Conservation (phyloP, 352 stramenopile species). For the Phytophthora ohioensis region DNA sequence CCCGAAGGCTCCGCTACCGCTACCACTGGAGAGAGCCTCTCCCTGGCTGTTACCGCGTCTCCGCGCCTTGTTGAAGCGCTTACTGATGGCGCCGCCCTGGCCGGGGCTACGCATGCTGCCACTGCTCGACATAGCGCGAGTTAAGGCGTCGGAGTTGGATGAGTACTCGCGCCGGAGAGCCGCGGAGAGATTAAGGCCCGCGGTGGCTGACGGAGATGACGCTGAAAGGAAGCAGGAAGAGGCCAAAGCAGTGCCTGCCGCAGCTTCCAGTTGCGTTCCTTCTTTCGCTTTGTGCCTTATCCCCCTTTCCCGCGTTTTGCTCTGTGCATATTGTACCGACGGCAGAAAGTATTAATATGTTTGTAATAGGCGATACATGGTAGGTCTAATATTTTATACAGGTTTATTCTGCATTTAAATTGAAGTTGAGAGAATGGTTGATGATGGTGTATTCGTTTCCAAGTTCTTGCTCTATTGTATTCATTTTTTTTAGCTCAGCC, state of each 20-base stretch:
- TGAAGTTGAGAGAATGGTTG: background rate
- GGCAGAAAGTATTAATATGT: background rate
- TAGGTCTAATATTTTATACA: background rate
- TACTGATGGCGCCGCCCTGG: constrained; percentile 56
- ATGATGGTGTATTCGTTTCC: background rate
- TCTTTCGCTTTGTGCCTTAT: constrained; percentile 37
- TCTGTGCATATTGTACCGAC: constrained; percentile 31
- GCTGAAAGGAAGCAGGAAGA: background rate
- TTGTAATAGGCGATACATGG: background rate
- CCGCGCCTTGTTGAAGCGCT: constrained; percentile 77
- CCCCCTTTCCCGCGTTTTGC: constrained; percentile 22
- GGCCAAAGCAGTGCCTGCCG: constrained; percentile 4
- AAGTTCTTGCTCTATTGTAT: background rate
- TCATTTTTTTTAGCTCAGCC: constrained; percentile 19
- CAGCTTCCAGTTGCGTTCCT: constrained; percentile 21
- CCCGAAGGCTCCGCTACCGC: constrained; percentile 32
- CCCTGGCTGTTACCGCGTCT: constrained; percentile 77
- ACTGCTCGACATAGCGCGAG: constrained; percentile 34
- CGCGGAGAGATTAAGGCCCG: background rate
- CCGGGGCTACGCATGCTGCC: constrained; percentile 37
- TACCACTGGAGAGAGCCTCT: constrained; percentile 44
- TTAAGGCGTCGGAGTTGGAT: background rate
- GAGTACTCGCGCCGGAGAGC: background rate
- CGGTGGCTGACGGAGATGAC: background rate
- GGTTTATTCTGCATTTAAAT: background rate